phyloP scores from a whole-genome alignment of 2,329 filamentous ascomycete genomes.

The Aspergillus costaricaensis region DNA sequence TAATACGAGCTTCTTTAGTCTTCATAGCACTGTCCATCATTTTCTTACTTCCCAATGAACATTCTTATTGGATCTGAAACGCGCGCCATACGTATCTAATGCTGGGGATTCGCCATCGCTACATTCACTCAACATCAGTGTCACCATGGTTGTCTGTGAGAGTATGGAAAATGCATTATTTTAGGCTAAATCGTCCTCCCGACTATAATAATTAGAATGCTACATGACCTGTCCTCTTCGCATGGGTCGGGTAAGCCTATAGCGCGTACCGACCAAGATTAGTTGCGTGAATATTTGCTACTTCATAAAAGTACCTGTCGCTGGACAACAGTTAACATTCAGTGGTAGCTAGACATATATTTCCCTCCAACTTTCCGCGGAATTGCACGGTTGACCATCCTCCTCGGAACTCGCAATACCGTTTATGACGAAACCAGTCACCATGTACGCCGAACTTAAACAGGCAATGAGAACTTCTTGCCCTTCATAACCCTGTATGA shows the following conservation, averaged over 20 bases:
- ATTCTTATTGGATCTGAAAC: not conserved
- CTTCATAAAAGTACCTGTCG: not conserved
- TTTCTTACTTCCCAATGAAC: not conserved
- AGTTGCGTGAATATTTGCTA: not conserved
- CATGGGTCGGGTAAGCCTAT: not conserved
- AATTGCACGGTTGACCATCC: not conserved
- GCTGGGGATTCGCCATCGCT: not conserved
- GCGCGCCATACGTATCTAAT: not conserved
- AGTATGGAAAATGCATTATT: not conserved
- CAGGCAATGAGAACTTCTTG: conserved; percentile 83
- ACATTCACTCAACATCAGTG: not conserved
- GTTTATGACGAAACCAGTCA: not conserved
- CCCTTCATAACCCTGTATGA: conserved; percentile 68
- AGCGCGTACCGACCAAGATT: too few relatives aligned
- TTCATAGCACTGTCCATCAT: not conserved
- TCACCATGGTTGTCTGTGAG: too few relatives aligned
- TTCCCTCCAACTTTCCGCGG: not conserved
- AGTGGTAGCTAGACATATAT: not conserved
- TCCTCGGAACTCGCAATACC: not conserved
- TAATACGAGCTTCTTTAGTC: not conserved
- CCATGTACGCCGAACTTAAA: conserved; percentile 49
- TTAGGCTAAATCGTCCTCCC: not conserved
- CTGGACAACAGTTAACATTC: not conserved
- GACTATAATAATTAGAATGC: not conserved
- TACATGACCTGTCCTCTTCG: not conserved